Evolutionary conservation across 768 basidiomycete genomes (phyloP), one percentile per base, ranked within the genome.

Genomic region (Leccinum arenicola): DNA sequence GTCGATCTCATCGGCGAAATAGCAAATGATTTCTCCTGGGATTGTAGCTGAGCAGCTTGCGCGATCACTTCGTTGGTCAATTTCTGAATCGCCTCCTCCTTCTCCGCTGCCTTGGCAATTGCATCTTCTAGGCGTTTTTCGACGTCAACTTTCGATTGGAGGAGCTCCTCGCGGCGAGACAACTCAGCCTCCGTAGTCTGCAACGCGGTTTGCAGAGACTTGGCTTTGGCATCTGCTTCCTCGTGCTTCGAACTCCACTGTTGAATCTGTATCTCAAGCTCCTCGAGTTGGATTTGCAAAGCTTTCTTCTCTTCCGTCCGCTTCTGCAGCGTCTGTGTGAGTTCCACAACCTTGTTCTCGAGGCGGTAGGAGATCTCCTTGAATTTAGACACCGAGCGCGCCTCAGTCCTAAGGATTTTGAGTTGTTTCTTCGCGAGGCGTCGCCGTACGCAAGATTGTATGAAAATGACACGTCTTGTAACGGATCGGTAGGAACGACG

Each of bases 341-440:
- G 88, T 71, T 98, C 96, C 59, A 99, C 93, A 48, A 99, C 97
- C 77, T 98, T 99, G 82, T 98, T 99, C 78, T 99, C 97, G 57
- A 99, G 82, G 65, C 85, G 87, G 70, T 98, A 98, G 0, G 96
- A 98, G 64, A 96, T 97, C 76, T 97, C 95, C 77, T 97, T 98
- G 85, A 96, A 98, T 71, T 95, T 97, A 65, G 92, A 91, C 29
- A 95, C 95, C 2, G 97, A 98, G 54, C 95, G 93, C 6, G 97
- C 97, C 74, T 99, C 97, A 8, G 88, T 84, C 69, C 83, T 88
- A 63, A 99, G 84, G 10, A 77, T 78, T 66, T 89, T 91, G 62
- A 99, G 84, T 70, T 98, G 86, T 64, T 87, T 89, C 59, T 88
- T 85, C 21, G 97, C 97, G 52, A 90, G 77, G 48, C 91, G 87